Conservation (phyloP, 2,329 filamentous ascomycete species). For the Periconia digitata region DNA sequence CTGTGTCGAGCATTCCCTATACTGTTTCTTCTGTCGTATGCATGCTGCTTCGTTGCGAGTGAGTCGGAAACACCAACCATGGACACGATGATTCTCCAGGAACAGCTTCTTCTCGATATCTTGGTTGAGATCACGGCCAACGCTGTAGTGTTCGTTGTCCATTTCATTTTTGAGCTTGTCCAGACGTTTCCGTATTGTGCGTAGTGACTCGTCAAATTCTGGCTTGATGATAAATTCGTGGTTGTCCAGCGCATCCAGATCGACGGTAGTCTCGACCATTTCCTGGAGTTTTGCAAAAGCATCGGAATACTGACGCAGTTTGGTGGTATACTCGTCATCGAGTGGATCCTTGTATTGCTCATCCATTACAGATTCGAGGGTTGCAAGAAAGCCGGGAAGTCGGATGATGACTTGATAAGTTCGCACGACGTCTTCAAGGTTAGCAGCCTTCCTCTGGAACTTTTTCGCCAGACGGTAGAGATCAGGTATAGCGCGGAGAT, state of each 20-base stretch:
- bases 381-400: constrained; percentile 84
- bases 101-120: constrained; percentile 99
- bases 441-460: constrained; percentile 89
- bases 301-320: constrained; percentile 72
- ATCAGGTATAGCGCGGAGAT: constrained; percentile 89
- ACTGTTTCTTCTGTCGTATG: constrained; percentile 86
- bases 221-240: constrained; percentile 99
- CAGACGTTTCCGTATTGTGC: constrained; percentile 86
- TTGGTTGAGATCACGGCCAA: constrained; percentile 79
- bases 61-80: constrained; percentile 94
- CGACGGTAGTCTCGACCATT: constrained; percentile 98
- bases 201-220: constrained; percentile 88
- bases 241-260: constrained; percentile 90
- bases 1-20: constrained; percentile 94
- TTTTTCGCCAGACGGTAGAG: constrained; percentile 91
- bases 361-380: constrained; percentile 92
- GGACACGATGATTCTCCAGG: constrained; percentile 91
- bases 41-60: constrained; percentile 88
- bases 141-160: constrained; percentile 75
- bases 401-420: constrained; percentile 94
- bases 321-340: constrained; percentile 82
- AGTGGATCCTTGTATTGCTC: constrained; percentile 87
- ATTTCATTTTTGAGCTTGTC: constrained; percentile 83
- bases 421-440: constrained; percentile 90
- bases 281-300: constrained; percentile 85